Evolutionary conservation across 2,329 filamentous ascomycete species (phyloP).

Genomic region (Colletotrichum phormii): DNA sequence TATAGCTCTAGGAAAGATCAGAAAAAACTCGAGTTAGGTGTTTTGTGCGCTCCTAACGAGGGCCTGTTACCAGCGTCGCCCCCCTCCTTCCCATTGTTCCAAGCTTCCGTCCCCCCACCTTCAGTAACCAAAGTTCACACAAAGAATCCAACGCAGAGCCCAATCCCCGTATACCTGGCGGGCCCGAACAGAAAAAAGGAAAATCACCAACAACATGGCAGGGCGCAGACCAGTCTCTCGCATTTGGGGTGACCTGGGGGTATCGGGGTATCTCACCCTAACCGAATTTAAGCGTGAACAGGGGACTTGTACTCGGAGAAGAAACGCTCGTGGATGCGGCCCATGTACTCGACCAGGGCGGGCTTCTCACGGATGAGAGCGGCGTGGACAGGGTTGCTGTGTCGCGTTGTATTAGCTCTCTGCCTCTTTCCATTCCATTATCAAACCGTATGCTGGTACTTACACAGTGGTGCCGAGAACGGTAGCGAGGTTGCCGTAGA

Average conservation of each 20-base stretch:
- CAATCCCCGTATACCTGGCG: conserved; percentile 13
- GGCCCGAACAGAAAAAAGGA: not conserved
- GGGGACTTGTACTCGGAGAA: conserved; percentile 35
- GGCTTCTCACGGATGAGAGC: conserved; percentile 35
- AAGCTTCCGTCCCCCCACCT: conserved; percentile 12
- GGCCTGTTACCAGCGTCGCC: not conserved
- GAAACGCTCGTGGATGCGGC: conserved; percentile 35
- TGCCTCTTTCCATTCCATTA: not conserved
- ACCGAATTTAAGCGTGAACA: conserved; percentile 26
- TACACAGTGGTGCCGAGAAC: conserved; percentile 35
- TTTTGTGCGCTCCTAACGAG: conserved; percentile 16
- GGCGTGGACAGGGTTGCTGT: conserved; percentile 33
- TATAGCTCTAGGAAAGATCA: conserved; percentile 25
- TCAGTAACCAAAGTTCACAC: conserved; percentile 6
- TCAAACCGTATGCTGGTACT: not conserved
- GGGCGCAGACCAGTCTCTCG: not conserved
- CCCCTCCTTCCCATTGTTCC: not conserved
- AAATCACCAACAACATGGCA: not conserved
- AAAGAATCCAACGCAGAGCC: conserved; percentile 16
- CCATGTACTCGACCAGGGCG: conserved; percentile 33
- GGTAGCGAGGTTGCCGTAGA: conserved; percentile 33
- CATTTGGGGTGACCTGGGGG: conserved; percentile 11
- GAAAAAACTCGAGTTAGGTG: conserved; percentile 24
- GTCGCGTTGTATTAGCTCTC: not conserved
- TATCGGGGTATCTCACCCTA: conserved; percentile 34